Evolutionary conservation across 2,329 filamentous ascomycete species (phyloP).

Genomic region (Neopestalotiopsis sp.): DNA sequence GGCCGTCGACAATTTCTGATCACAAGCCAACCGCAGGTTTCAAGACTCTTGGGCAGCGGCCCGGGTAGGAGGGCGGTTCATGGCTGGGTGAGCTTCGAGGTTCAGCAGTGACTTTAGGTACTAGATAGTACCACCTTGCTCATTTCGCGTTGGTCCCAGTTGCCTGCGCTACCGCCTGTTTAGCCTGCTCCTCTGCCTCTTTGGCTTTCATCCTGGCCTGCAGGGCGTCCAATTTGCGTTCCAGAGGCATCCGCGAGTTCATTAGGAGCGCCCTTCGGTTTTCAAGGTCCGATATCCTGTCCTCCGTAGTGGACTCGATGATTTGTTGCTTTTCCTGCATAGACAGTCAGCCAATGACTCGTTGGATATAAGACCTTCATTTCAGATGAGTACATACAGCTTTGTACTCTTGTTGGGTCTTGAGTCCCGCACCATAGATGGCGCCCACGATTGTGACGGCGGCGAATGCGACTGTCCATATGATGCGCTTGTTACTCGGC

Average conservation of each 20-base stretch:
- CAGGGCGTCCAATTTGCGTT: slow-evolving; percentile 48
- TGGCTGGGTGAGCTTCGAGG: too few relatives aligned
- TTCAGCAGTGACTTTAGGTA: too few relatives aligned
- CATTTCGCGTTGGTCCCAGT: background rate
- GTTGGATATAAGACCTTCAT: background rate
- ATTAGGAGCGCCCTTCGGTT: slow-evolving; percentile 45
- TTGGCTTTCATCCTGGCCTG: slow-evolving; percentile 44
- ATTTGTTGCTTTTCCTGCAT: slow-evolving; percentile 40
- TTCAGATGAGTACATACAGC: slow-evolving; percentile 36
- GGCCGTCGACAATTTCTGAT: too few relatives aligned
- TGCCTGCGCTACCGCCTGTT: background rate
- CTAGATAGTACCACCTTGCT: background rate
- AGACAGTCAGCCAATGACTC: background rate
- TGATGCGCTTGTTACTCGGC: slow-evolving; percentile 27
- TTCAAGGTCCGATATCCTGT: slow-evolving; percentile 52
- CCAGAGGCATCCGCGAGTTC: slow-evolving; percentile 42
- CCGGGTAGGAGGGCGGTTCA: too few relatives aligned
- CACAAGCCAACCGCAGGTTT: too few relatives aligned
- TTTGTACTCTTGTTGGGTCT: slow-evolving; percentile 51
- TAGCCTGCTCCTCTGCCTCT: slow-evolving; percentile 30
- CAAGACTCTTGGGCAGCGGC: too few relatives aligned
- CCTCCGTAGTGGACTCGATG: slow-evolving; percentile 42
- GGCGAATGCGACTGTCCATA: slow-evolving; percentile 48
- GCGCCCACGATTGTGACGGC: slow-evolving; percentile 52
- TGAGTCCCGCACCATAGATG: slow-evolving; percentile 54